These are phyloP conservation scores for Lithocarpus polystachyus DNA, from an alignment of 306 rosid genomes.

Conservation along the genomic window DNA sequence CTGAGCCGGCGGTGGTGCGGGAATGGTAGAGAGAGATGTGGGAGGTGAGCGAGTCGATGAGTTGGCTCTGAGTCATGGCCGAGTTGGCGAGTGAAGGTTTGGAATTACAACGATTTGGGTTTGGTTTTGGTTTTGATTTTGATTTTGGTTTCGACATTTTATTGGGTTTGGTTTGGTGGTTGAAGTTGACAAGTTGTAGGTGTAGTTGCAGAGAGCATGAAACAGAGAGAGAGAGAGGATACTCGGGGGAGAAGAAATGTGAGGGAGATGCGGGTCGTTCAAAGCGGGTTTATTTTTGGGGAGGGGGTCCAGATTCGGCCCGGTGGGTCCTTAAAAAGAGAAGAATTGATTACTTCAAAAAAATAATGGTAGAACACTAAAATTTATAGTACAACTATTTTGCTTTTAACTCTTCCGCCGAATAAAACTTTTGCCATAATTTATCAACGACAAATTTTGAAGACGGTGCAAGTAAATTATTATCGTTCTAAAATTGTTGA, in stretches of 20 bases:
- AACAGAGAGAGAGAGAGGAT: no score
- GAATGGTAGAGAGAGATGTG: constrained; percentile 85
- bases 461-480: no score
- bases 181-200: no score
- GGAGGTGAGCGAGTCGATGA: constrained; percentile 80
- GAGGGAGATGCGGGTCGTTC: background rate
- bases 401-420: no score
- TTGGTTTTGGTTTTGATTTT: background rate
- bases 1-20: constrained; percentile 21
- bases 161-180: no score
- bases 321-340: background rate
- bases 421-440: no score
- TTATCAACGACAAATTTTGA: no score
- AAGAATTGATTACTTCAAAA: no score
- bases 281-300: background rate
- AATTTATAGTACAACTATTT: no score
- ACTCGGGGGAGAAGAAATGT: background rate
- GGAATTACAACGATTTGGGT: background rate
- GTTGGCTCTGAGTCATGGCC: constrained; percentile 60
- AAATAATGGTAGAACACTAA: no score
- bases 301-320: background rate
- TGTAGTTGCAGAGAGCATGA: background rate
- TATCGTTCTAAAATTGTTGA: accelerated
- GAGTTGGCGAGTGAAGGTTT: constrained; percentile 20
- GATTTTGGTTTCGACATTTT: background rate